These are phyloP conservation scores for Candida morakotiae DNA, from an alignment of 805 yeast genomes.

Conservation along the genomic window DNA sequence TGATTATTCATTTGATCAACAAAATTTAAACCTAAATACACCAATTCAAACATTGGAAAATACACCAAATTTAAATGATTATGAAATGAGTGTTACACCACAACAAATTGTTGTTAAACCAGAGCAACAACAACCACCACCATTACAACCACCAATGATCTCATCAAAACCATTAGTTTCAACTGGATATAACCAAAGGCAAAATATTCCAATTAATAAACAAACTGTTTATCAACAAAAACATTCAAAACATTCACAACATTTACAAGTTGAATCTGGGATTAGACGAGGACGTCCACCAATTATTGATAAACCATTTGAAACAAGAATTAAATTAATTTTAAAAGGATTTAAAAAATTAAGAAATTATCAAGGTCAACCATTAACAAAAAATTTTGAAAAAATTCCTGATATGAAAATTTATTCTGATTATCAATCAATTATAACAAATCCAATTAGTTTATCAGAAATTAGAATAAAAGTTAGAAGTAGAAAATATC, in stretches of 20 bases:
- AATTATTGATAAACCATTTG: conserved; percentile 85
- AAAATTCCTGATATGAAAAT: conserved; percentile 68
- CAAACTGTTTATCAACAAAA: conserved; percentile 4
- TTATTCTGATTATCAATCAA: conserved; percentile 51
- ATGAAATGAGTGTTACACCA: conserved; percentile 9
- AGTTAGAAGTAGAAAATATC: conserved; percentile 81
- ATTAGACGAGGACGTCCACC: conserved; percentile 88
- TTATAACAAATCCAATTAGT: conserved; percentile 57
- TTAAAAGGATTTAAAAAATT: conserved; percentile 77
- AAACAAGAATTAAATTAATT: conserved; percentile 84
- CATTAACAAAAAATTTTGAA: conserved; percentile 65
- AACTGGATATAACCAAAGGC: conserved; percentile 4
- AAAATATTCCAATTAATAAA: conserved; percentile 4
- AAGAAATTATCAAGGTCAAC: conserved; percentile 42
- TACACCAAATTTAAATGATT: conserved; percentile 1
- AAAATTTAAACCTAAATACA: conserved; percentile 11
- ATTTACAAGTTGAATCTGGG: conserved; percentile 33
- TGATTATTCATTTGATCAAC: conserved; percentile 13
- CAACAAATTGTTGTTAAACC: conserved; percentile 1
- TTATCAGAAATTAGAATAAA: conserved; percentile 73
- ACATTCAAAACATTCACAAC: conserved; percentile 1
- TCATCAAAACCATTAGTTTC: conserved; percentile 10
- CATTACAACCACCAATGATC: too few species aligned
- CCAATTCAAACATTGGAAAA: conserved; percentile 10
- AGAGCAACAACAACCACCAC: too few species aligned